A percentile compares a stretch with the other conserved stretches of the same genome.
These are phyloP conservation scores for Cryptococcus sp. DNA, from an alignment of 1,284 basidiomycete genomes.

Conservation along the genomic window DNA sequence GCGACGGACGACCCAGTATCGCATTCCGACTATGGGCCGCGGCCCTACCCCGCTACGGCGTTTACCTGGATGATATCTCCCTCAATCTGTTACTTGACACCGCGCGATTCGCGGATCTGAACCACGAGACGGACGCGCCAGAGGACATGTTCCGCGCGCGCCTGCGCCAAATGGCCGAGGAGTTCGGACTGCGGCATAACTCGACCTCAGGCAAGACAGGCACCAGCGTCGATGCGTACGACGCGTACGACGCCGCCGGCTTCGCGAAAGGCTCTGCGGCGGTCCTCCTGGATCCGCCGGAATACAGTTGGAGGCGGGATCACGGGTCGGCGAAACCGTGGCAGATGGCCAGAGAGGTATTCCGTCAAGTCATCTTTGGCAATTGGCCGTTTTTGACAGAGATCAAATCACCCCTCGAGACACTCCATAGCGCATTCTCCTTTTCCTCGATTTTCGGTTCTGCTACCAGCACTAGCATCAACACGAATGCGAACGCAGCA, in stretches of 20 bases:
- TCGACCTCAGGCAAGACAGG: not conserved
- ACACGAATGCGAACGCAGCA: not conserved
- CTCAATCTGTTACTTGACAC: conserved; percentile 37
- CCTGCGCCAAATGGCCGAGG: conserved; percentile 29
- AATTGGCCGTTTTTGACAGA: conserved; percentile 42
- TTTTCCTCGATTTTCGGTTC: conserved; percentile 24
- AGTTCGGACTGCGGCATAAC: conserved; percentile 14
- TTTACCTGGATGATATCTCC: conserved; percentile 33
- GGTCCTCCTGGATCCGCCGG: conserved; percentile 23
- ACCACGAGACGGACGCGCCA: conserved; percentile 11
- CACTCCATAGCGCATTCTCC: conserved; percentile 15
- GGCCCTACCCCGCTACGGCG: conserved; percentile 41
- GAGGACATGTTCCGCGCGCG: conserved; percentile 23
- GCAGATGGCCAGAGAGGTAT: conserved; percentile 34
- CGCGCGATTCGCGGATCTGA: conserved; percentile 22
- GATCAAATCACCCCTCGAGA: conserved; percentile 35
- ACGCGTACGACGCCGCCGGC: conserved; percentile 16
- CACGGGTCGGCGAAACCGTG: conserved; percentile 29
- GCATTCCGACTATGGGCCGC: conserved; percentile 42
- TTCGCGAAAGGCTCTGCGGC: conserved; percentile 19
- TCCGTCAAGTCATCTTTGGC: conserved; percentile 34
- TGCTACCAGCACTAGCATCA: conserved; percentile 1
- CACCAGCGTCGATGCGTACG: conserved; percentile 5
- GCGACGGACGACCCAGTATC: conserved; percentile 17
- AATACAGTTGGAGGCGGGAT: conserved; percentile 14